Conservation (phyloP, 345 rosid genomes). For the sweet orange (Citrus sinensis) region DVS_A1.0 CM039166.1:15434001-15434500, state of each 20-base stretch:
- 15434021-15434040: conserved; percentile 60
- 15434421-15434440: background rate
- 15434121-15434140: conserved; percentile 16
- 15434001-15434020: fast-evolving
- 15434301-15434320: background rate
- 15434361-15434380: background rate
- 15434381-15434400: background rate
- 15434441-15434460: background rate
- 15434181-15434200: background rate
- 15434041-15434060: conserved; percentile 63
- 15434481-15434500: background rate
- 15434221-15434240: background rate
- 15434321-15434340: background rate
- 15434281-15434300: background rate
- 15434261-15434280: conserved; percentile 19
- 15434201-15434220: background rate
- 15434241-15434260: conserved; percentile 16
- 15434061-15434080: conserved; percentile 63
- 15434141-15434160: conserved; percentile 5
- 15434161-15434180: conserved; percentile 19
- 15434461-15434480: background rate
- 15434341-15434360: background rate
- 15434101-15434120: no score
- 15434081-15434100: conserved; percentile 43
- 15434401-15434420: background rate